Conservation (phyloP, 164 flowering plant species). For the Vitis rotundifolia region DNA sequence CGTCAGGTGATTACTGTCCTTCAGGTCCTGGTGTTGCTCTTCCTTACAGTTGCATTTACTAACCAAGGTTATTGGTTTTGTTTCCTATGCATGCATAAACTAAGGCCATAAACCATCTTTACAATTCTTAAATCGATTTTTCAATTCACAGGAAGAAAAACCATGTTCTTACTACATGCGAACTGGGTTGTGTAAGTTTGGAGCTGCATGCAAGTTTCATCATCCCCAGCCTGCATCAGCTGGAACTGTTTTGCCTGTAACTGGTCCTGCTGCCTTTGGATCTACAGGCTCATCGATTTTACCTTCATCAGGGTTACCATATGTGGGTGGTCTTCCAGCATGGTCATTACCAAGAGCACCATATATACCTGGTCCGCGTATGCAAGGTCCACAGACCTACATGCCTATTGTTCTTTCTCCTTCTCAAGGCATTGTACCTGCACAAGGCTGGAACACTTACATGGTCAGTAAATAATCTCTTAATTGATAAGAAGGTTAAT, state of each 20-base stretch:
- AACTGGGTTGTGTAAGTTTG: constrained; percentile 74
- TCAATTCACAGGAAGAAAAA: constrained; percentile 55
- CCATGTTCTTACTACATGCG: constrained; percentile 68
- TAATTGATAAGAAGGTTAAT: background rate
- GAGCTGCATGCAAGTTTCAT: constrained; percentile 77
- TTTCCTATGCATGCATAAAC: background rate
- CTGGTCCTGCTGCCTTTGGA: constrained; percentile 38
- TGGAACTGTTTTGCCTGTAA: constrained; percentile 38
- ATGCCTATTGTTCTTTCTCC: constrained; percentile 59
- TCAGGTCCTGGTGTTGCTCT: background rate
- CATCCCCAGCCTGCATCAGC: constrained; percentile 67
- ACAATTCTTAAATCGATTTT: background rate
- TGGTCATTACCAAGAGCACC: constrained; percentile 56
- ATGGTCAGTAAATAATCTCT: constrained; percentile 39
- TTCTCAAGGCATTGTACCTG: constrained; percentile 48
- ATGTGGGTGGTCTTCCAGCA: constrained; percentile 45
- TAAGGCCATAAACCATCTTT: background rate
- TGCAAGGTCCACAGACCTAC: constrained; percentile 47
- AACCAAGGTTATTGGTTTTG: background rate
- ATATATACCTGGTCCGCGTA: constrained; percentile 42
- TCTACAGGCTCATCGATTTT: constrained; percentile 33
- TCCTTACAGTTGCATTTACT: background rate
- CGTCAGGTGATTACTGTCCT: constrained; percentile 47
- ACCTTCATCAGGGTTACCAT: constrained; percentile 44
- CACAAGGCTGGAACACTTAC: constrained; percentile 70